These are phyloP conservation scores for Taphrina confusa DNA, from an alignment of 1,139 yeast genomes.

Conservation along the genomic window DNA sequence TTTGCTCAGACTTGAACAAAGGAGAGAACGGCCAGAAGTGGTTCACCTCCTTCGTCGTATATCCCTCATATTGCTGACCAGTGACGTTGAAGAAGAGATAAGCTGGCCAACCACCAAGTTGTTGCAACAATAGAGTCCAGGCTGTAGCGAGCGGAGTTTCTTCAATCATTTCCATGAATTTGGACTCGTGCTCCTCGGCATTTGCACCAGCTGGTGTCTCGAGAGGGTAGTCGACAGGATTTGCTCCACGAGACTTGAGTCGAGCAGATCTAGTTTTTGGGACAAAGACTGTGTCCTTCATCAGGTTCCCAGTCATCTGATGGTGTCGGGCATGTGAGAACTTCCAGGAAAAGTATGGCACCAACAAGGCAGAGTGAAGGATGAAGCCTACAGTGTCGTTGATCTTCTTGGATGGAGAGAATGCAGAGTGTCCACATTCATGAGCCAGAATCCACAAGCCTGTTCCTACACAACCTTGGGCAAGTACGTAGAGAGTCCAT, in stretches of 20 bases:
- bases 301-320: constrained; percentile 80
- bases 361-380: constrained; percentile 72
- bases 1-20: constrained; percentile 67
- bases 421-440: constrained; percentile 89
- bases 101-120: constrained; percentile 71
- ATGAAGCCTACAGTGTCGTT: constrained; percentile 82
- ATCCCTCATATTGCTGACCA: constrained; percentile 66
- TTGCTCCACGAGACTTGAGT: constrained; percentile 18
- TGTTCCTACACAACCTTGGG: constrained; percentile 69
- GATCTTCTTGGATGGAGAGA: constrained; percentile 66
- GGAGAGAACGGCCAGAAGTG: constrained; percentile 77
- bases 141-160: constrained; percentile 73
- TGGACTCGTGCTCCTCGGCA: constrained; percentile 40
- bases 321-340: constrained; percentile 81
- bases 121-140: constrained; percentile 61
- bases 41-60: constrained; percentile 54
- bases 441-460: constrained; percentile 88
- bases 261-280: constrained; percentile 51
- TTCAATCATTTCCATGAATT: constrained; percentile 62
- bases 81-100: constrained; percentile 72
- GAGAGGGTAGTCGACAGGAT: constrained; percentile 39
- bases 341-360: constrained; percentile 87
- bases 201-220: constrained; percentile 39
- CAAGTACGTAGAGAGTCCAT: constrained; percentile 61
- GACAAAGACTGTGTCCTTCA: constrained; percentile 79